Evolutionary conservation across 805 yeast genomes (phyloP).

Genomic region (Saccharomycopsis fibuligera): DNA sequence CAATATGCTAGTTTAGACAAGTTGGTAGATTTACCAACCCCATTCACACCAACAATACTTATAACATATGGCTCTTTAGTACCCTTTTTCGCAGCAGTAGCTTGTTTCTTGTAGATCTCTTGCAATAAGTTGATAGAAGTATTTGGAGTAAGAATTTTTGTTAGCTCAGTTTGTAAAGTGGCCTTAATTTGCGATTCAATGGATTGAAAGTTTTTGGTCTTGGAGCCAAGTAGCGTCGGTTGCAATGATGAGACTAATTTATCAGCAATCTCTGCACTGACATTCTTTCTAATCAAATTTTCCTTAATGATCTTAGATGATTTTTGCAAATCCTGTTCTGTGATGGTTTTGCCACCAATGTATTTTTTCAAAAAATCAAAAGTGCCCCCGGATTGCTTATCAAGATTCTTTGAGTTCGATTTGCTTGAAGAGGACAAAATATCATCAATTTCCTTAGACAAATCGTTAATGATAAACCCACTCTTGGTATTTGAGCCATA

Average conservation of each 20-base stretch:
- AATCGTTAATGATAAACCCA: constrained; percentile 18
- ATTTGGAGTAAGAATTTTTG: constrained; percentile 82
- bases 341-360: constrained; percentile 53
- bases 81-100: constrained; percentile 24
- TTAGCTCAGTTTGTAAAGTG: constrained; percentile 52
- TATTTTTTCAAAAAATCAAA: constrained; percentile 54
- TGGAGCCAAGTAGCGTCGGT: constrained; percentile 62
- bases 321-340: constrained; percentile 56
- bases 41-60: constrained; percentile 95
- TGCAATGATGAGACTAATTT: constrained; percentile 65
- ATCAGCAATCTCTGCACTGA: constrained; percentile 84
- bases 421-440: constrained; percentile 13
- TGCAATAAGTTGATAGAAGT: constrained; percentile 82
- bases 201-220: constrained; percentile 67
- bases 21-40: constrained; percentile 96
- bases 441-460: constrained; percentile 17
- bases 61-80: constrained; percentile 75
- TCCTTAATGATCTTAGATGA: constrained; percentile 62
- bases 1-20: constrained; percentile 91
- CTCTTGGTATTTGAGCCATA: constrained; percentile 18
- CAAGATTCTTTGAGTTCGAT: neutral
- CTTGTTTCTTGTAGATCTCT: constrained; percentile 52
- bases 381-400: constrained; percentile 31
- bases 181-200: constrained; percentile 66
- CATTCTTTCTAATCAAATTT: constrained; percentile 78